phyloP scores from a whole-genome alignment of 352 stramenopile species.

The Globisporangium spinosum region DNA sequence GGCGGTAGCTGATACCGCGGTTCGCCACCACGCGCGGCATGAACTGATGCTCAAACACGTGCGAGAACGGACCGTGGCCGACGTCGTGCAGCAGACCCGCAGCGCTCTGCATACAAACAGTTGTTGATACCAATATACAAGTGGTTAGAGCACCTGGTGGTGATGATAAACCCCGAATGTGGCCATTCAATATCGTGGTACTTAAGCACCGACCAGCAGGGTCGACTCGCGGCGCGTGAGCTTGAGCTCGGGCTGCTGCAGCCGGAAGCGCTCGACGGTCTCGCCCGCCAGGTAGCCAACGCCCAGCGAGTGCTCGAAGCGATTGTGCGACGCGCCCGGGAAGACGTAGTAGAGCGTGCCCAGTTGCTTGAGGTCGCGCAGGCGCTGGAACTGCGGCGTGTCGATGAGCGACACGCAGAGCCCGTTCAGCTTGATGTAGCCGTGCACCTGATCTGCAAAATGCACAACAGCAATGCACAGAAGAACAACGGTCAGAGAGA shows the following conservation, averaged over 20 bases:
- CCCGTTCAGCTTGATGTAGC: slow-evolving; percentile 73
- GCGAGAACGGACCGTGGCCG: slow-evolving; percentile 94
- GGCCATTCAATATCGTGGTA: background rate
- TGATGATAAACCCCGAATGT: background rate
- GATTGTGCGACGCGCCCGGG: slow-evolving; percentile 87
- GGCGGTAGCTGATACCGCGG: slow-evolving; percentile 42
- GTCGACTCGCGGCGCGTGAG: slow-evolving; percentile 86
- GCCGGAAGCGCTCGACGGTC: slow-evolving; percentile 80
- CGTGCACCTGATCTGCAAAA: slow-evolving; percentile 65
- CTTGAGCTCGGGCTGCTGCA: slow-evolving; percentile 83
- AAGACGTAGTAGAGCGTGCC: slow-evolving; percentile 89
- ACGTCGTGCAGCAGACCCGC: slow-evolving; percentile 84
- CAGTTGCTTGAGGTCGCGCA: slow-evolving; percentile 94
- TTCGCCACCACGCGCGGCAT: slow-evolving; percentile 55
- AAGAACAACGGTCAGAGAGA: background rate
- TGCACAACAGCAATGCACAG: background rate
- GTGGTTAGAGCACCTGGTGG: background rate
- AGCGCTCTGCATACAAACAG: slow-evolving; percentile 37
- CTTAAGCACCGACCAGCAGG: slow-evolving; percentile 38
- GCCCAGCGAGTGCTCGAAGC: slow-evolving; percentile 96
- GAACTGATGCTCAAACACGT: slow-evolving; percentile 94
- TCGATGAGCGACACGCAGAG: slow-evolving; percentile 88
- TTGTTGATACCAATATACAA: slow-evolving; percentile 1
- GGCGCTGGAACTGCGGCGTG: slow-evolving; percentile 92
- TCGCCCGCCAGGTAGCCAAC: slow-evolving; percentile 92